Base-by-base conservation (phyloP, 2,329 filamentous ascomycete species). In the Didymella glomerata region DNA sequence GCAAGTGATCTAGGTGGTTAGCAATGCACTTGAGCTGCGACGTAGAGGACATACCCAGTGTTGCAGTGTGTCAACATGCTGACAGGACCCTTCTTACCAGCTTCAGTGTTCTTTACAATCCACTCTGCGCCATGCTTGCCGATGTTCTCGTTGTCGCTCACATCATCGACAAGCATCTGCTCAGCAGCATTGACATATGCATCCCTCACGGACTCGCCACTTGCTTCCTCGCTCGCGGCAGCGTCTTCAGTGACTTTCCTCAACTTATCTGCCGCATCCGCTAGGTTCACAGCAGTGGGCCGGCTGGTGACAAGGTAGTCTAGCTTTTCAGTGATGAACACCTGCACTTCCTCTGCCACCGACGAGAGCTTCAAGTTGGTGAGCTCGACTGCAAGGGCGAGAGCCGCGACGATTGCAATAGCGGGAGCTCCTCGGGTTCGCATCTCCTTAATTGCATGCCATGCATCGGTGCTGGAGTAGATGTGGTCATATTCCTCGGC, bases 61-160 rank as follows among this genome's bases (percentile, higher is more conserved):
- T 99, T 99, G 83, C 95, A 99, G 79, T 99, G 96, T 11, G 95
- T 99, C 66, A 99, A 80, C 42, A 99, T 89, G n/a, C 91, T 92
- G 47, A 97, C 80, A 65, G 83, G 82, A 68, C 78, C 82, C 70
- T 74, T 82, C 70, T 64, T 84, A 76, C 63, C 83, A 74, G 74
- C 83, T 77, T 66, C 78, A 46, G 78, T 71, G 68, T 91, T 86
- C 40, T 83, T 79, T 56, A 87, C 79, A 32, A 99, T 88, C 91
- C 95, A 99, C 64, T 88, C 84, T 0, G 93, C 91, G 38, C 95
- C 95, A 75, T 90, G 83, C 59, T 87, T 84, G 48, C 95, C 95
- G 74, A 99, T 98, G 25, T 86, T 85, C 64, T 91, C 84, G 77
- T 99, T 99, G 67, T 95, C 95, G 65, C 88, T 82, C 41, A 96